Evolutionary conservation across 371 early-diverging fungal species (phyloP), one percentile per base, ranked within the genome.

Genomic region (Syncephalastrum contaminatum): DNA sequence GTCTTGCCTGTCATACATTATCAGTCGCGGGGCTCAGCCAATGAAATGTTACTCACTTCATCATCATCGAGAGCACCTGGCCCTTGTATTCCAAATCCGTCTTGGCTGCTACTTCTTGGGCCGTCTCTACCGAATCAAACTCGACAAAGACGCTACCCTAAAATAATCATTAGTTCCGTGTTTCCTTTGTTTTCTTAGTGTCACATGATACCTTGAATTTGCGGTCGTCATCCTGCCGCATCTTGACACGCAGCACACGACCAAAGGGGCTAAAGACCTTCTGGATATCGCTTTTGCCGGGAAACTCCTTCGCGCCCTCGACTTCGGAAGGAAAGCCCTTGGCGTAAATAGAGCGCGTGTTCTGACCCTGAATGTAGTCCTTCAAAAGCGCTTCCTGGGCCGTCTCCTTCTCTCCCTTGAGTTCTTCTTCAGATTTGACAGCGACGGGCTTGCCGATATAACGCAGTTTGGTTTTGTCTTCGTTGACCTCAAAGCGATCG

Each of bases 101-200:
- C 43, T 64, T 59, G 0, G 48, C 52, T 2, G 63, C 66, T 1
- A 62, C 66, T 4, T 54, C 48, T 24, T 69, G 43, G 8, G 67
- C 78, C 7, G 64, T 56, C 4, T 68, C 73, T 1, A 54, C 48
- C 2, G 42, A 62, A 36, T 77, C 78, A 43, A 63, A 77, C 57
- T 77, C 78, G 27, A 77, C 66, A 62, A 77, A 77, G 15, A 74
- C 63, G 55, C 78, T 77, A 13, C 78, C 78, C 63, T 67, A 41
- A 20, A 30, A 51, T 44, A 25, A 25, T 4, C 25, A 25, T 25
- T 4, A 1, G 25, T 25, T 25, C 5, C 1, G 25, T 24, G 2
- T 24, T 24, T 24, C 13, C 1, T 10, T 53, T 2, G 15, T 4
- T 24, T 20, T 12, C 20, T 24, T n/a, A 13, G 14, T 36, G 8